Conservation (phyloP, 2,329 filamentous ascomycete species). For the Xylaria sp. region DNA sequence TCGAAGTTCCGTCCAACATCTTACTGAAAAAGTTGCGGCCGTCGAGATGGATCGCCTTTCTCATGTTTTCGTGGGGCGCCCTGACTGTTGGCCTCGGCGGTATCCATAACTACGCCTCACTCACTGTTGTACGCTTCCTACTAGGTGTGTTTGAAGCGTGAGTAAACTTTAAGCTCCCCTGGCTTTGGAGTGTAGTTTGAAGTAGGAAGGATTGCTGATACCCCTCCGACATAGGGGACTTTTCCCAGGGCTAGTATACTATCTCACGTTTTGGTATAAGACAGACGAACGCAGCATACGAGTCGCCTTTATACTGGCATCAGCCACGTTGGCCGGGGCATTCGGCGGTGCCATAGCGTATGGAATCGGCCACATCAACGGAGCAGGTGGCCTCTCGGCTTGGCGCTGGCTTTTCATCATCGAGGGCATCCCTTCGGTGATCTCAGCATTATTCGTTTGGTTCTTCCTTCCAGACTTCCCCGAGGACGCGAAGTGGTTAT, state of each 20-base stretch:
- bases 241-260: constrained; percentile 69
- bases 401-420: constrained; percentile 73
- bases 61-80: constrained; percentile 71
- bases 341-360: constrained; percentile 77
- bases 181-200: not conserved
- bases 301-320: constrained; percentile 72
- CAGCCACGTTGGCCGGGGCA: constrained; percentile 72
- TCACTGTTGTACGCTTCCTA: constrained; percentile 70
- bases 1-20: constrained; percentile 70
- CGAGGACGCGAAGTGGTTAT: constrained; percentile 68
- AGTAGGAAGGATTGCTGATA: constrained; percentile 52
- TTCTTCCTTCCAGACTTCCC: constrained; percentile 71
- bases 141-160: constrained; percentile 70
- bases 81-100: constrained; percentile 71
- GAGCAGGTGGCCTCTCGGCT: constrained; percentile 62
- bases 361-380: constrained; percentile 74
- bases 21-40: constrained; percentile 68
- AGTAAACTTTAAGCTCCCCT: not conserved
- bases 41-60: constrained; percentile 67
- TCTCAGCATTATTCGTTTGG: constrained; percentile 62
- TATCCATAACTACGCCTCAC: constrained; percentile 62
- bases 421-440: constrained; percentile 49
- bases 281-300: constrained; percentile 72
- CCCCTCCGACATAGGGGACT: constrained; percentile 51
- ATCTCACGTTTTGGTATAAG: constrained; percentile 76